Evolutionary conservation across 495 filamentous ascomycete genomes (phyloP).

Genomic region (Aspergillus bertholletiae): DNA sequence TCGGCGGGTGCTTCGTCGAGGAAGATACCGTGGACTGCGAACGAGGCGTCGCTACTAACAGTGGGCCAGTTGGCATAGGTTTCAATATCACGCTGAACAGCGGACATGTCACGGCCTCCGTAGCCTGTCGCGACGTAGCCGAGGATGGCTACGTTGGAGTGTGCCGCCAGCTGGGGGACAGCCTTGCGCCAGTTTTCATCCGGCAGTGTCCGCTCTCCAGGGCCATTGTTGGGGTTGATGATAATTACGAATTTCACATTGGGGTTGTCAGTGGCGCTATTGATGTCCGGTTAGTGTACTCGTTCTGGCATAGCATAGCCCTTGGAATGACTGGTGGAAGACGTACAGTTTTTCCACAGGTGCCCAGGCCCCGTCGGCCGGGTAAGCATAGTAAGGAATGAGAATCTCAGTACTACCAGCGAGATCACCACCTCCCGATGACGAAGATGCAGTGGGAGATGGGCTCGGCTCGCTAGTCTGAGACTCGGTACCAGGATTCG

Average conservation of each 20-base stretch:
- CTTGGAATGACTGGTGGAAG: neutral
- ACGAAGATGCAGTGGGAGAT: neutral
- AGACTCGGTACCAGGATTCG: too few species aligned
- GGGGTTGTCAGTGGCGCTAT: conserved; percentile 21
- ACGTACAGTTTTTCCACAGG: conserved; percentile 26
- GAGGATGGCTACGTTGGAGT: conserved; percentile 34
- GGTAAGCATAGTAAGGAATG: conserved; percentile 40
- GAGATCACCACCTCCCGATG: neutral
- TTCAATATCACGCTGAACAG: conserved; percentile 27
- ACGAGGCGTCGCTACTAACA: conserved; percentile 4
- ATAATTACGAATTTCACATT: conserved; percentile 34
- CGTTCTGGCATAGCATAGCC: neutral
- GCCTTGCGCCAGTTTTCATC: conserved; percentile 32
- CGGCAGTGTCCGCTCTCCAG: conserved; percentile 26
- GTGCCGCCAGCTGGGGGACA: conserved; percentile 24
- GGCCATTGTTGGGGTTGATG: conserved; percentile 43
- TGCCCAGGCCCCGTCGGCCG: conserved; percentile 26
- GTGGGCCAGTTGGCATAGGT: conserved; percentile 28
- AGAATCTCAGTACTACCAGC: conserved; percentile 15
- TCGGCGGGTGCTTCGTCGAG: conserved; percentile 20
- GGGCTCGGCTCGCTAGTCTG: too few species aligned
- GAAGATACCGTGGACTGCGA: conserved; percentile 20
- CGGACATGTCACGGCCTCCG: conserved; percentile 17
- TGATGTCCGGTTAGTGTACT: neutral
- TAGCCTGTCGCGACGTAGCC: conserved; percentile 43